Base-by-base conservation (phyloP, 2,329 filamentous ascomycete genomes). In the Clonostachys rhizophaga region DNA sequence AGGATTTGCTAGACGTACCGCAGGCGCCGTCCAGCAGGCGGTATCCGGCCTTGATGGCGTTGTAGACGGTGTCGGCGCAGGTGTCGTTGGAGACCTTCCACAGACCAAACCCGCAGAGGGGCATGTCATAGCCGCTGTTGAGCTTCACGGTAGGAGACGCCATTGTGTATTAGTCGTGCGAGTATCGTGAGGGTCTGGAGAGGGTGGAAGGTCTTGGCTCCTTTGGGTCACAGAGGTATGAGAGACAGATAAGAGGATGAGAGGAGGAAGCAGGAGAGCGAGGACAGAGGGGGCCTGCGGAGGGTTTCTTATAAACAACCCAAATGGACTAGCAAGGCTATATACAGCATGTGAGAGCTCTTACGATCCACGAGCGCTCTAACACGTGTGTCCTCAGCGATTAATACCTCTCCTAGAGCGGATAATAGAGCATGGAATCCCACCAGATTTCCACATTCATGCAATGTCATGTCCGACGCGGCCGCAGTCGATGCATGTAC, bases 51-150 rank as follows among this genome's bases (percentile, higher is more conserved):
- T 83, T 83, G 70, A 83, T 82, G 61, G 81, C 81, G 52, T 91
- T 84, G 76, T 92, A 92, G 56, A 92, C 83, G 50, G 80, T 81
- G 58, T 92, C 87, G 58, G 88, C 83, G 61, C 80, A 84, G 47
- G 81, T 83, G 46, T 81, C 78, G 55, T 86, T 87, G 65, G 82
- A 81, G 54, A 94, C 86, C 74, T 94, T 94, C 89, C 89, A 94
- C 55, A 92, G 78, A 50, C 86, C 86, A 63, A 88, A 88, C 66
- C 86, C 86, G 54, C 89, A 84, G 64, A 85, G 79, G 60, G 85
- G 86, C 86, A 89, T 89, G 58, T 86, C 74, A 57, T 78, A 62
- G 67, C 83, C 81, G 66, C 74, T 82, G 69, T 71, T 84, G 52
- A 86, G 78, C 70, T 83, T 84, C 65, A 84, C 71, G 50, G 68